Percentiles rank a stretch among this genome's conserved stretches.
phyloP scores from a whole-genome alignment of 23 red algal species.

The Gracilaria gracilis region DNA sequence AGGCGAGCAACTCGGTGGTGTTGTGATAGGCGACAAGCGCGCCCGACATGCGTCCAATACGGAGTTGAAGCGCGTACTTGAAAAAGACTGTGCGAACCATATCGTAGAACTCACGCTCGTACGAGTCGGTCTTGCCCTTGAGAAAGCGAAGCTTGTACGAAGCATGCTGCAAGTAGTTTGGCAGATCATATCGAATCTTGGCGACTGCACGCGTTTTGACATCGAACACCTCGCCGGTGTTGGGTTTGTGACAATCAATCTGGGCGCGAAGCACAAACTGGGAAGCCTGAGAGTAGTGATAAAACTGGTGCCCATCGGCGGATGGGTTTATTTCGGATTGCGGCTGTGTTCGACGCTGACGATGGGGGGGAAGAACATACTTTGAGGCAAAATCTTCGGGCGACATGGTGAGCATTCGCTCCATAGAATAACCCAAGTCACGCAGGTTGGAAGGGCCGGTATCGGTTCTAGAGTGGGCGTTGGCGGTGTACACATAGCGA shows the following conservation, averaged over 20 bases:
- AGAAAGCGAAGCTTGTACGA: no score
- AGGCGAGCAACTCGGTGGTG: no score
- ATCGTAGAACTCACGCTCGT: no score
- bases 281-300: no score
- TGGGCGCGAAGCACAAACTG: constrained; percentile 92
- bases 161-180: no score
- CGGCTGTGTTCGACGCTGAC: background rate
- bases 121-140: no score
- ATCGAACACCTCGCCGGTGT: constrained; percentile 90
- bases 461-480: no score
- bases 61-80: no score
- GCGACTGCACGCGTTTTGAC: constrained; percentile 91
- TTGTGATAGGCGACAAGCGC: no score
- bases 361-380: constrained; percentile 33
- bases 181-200: constrained; percentile 82
- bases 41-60: no score
- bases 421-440: constrained; percentile 86
- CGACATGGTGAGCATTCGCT: constrained; percentile 82
- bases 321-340: background rate
- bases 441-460: constrained; percentile 60
- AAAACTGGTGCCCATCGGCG: constrained; percentile 48
- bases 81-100: no score
- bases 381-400: constrained; percentile 53
- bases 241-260: constrained; percentile 79
- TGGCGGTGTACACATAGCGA: no score